phyloP scores from a whole-genome alignment of 2,329 filamentous ascomycete genomes.

The Colletotrichum caudatum region DNA sequence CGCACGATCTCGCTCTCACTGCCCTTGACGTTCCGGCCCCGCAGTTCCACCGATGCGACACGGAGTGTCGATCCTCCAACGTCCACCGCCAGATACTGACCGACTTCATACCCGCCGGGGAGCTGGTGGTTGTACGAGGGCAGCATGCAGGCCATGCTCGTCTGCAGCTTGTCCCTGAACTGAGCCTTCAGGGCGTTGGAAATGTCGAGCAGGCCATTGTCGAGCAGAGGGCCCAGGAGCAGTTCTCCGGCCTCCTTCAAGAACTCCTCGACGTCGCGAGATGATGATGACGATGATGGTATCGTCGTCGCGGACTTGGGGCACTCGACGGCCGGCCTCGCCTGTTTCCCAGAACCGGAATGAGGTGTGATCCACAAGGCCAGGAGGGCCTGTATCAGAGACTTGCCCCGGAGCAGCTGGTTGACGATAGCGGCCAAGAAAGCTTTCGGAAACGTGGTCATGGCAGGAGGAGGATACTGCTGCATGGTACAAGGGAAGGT shows the following conservation, averaged over 20 bases:
- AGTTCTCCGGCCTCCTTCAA: constrained; percentile 67
- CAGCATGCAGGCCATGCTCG: constrained; percentile 70
- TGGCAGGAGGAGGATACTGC: constrained; percentile 64
- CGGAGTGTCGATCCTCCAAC: constrained; percentile 77
- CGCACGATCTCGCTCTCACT: constrained; percentile 65
- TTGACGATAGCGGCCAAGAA: constrained; percentile 67
- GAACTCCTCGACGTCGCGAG: constrained; percentile 62
- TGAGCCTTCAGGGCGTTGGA: constrained; percentile 65
- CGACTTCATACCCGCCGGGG: constrained; percentile 69
- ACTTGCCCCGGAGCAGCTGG: constrained; percentile 70
- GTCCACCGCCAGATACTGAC: constrained; percentile 72
- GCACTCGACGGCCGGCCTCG: constrained; percentile 19
- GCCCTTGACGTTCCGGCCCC: constrained; percentile 55
- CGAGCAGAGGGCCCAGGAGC: constrained; percentile 62
- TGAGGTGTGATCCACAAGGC: constrained; percentile 41
- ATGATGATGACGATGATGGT: constrained; percentile 26
- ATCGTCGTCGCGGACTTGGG: constrained; percentile 41
- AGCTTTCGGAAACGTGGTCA: constrained; percentile 67
- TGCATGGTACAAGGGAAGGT: constrained; percentile 55
- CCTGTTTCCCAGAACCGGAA: constrained; percentile 29
- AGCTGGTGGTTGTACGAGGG: constrained; percentile 75
- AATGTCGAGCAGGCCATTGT: constrained; percentile 59
- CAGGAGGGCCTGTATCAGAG: constrained; percentile 68
- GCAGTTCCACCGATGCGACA: constrained; percentile 72
- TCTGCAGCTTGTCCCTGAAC: constrained; percentile 64